Conservation (phyloP, 2,329 filamentous ascomycete species). For the Talaromyces amestolkiae region DNA sequence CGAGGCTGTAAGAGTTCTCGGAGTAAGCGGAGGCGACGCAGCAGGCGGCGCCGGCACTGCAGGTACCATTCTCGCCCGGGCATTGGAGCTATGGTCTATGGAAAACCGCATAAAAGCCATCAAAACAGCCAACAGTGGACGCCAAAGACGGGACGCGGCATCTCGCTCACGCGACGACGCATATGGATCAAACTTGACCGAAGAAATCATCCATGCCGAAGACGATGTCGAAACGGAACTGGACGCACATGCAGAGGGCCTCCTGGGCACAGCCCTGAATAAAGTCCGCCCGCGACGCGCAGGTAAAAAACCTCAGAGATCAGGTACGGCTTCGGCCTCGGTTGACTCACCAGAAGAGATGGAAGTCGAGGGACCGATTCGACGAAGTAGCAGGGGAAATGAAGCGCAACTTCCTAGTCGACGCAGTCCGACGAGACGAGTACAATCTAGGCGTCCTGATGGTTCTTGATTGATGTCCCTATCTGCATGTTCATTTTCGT, state of each 20-base stretch:
- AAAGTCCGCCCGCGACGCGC: slow-evolving; percentile 29
- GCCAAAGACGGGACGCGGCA: slow-evolving; percentile 23
- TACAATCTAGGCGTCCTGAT: slow-evolving; percentile 15
- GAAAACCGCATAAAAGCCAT: slow-evolving; percentile 35
- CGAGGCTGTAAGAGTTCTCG: slow-evolving; percentile 56
- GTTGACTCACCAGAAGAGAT: slow-evolving; percentile 22
- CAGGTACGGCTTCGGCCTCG: not conserved
- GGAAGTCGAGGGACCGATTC: slow-evolving; percentile 26
- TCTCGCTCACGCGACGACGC: slow-evolving; percentile 31
- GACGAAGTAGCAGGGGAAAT: slow-evolving; percentile 26
- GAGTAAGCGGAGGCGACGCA: slow-evolving; percentile 46
- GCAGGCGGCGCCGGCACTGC: slow-evolving; percentile 49
- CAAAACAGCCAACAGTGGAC: slow-evolving; percentile 12
- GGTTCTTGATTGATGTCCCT: not conserved
- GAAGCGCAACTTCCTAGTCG: slow-evolving; percentile 21
- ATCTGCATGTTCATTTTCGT: not conserved
- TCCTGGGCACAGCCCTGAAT: slow-evolving; percentile 41
- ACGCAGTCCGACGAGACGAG: slow-evolving; percentile 21
- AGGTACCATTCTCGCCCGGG: slow-evolving; percentile 45
- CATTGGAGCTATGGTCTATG: slow-evolving; percentile 47
- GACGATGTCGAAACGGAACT: slow-evolving; percentile 43
- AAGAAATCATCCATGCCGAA: slow-evolving; percentile 35
- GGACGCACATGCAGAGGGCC: slow-evolving; percentile 43
- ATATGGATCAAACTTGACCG: slow-evolving; percentile 36
- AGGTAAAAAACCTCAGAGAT: slow-evolving; percentile 17